phyloP scores from a whole-genome alignment of 352 stramenopile species.

The Hyaloperonospora brassicae region DNA sequence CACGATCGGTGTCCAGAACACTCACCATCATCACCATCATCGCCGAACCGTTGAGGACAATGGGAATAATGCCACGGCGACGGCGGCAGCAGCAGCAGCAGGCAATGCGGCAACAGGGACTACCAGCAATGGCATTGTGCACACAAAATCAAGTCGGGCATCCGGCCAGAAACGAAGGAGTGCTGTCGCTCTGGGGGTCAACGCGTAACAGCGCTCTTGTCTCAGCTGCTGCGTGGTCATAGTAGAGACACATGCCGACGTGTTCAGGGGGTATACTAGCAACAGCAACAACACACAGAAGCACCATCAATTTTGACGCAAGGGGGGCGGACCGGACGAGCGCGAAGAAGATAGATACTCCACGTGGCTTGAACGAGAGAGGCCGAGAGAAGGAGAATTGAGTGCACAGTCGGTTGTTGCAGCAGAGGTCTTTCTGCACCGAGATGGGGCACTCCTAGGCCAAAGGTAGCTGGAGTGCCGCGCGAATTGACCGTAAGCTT shows the following conservation, averaged over 20 bases:
- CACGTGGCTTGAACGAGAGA: slow-evolving; percentile 9
- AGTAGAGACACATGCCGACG: slow-evolving; percentile 13
- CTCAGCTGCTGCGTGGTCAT: slow-evolving; percentile 14
- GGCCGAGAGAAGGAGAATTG: slow-evolving; percentile 6
- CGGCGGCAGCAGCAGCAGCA: slow-evolving; percentile 6
- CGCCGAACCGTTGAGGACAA: slow-evolving; percentile 40
- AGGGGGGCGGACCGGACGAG: slow-evolving; percentile 5
- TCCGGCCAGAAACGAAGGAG: slow-evolving; percentile 74
- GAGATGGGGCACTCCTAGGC: slow-evolving; percentile 20
- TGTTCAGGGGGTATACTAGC: not conserved
- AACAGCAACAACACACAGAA: slow-evolving; percentile 8
- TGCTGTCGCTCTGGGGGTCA: slow-evolving; percentile 71
- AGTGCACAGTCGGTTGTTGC: slow-evolving; percentile 21
- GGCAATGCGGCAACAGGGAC: slow-evolving; percentile 8
- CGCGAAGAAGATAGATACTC: slow-evolving; percentile 11
- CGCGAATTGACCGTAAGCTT: slow-evolving; percentile 18
- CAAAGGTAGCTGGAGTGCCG: slow-evolving; percentile 28
- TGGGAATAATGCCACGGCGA: slow-evolving; percentile 10
- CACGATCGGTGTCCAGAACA: slow-evolving; percentile 16
- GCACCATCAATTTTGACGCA: slow-evolving; percentile 24
- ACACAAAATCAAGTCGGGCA: slow-evolving; percentile 44
- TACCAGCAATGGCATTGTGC: slow-evolving; percentile 33
- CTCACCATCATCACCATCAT: slow-evolving; percentile 20
- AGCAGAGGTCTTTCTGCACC: slow-evolving; percentile 7
- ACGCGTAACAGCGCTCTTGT: slow-evolving; percentile 42